Evolutionary conservation across 1,284 basidiomycete genomes (phyloP), one percentile per base, ranked within the genome.

Genomic region (Malassezia sp.): DNA sequence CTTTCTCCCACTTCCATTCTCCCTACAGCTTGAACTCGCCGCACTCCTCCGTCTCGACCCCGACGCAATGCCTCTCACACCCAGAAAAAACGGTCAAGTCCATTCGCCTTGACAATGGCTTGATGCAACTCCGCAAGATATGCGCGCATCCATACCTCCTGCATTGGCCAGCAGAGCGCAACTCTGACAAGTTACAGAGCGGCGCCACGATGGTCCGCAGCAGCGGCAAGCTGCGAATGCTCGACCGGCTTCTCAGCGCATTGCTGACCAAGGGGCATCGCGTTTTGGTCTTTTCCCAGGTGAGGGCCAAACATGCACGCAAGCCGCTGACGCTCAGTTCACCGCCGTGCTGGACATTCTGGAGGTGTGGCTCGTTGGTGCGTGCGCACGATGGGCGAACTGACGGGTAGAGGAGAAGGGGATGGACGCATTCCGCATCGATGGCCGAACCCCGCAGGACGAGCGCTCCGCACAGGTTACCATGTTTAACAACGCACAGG

Each of bases 301-400:
- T 45, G n/a, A n/a, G n/a, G n/a, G n/a, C n/a, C n/a, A n/a, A n/a
- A n/a, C n/a, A n/a, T n/a, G n/a, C n/a, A n/a, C n/a, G n/a, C n/a
- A n/a, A n/a, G n/a, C n/a, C n/a, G n/a, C n/a, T n/a, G n/a, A 32
- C 17, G 50, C 50, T 32, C 56, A 64, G 41, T 67, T 97, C 71
- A 90, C 84, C 34, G 89, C 83, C 1, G 89, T 95, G 87, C 74
- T 96, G 41, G 84, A 97, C 67, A 85, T 96, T 54, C 84, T 96
- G 49, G 80, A 89, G 38, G 56, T 63, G 23, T 65, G 39, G 46
- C 39, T 39, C 24, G 50, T 50, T 30, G 39, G 46, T 37, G 30
- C 20, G 28, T 20, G 37, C 11, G n/a, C n/a, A n/a, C n/a, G n/a
- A n/a, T n/a, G n/a, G n/a, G n/a, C n/a, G n/a, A n/a, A n/a, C n/a